Evolutionary conservation across 2,329 filamentous ascomycete species (phyloP).

Genomic region (Colletotrichum sp.): DNA sequence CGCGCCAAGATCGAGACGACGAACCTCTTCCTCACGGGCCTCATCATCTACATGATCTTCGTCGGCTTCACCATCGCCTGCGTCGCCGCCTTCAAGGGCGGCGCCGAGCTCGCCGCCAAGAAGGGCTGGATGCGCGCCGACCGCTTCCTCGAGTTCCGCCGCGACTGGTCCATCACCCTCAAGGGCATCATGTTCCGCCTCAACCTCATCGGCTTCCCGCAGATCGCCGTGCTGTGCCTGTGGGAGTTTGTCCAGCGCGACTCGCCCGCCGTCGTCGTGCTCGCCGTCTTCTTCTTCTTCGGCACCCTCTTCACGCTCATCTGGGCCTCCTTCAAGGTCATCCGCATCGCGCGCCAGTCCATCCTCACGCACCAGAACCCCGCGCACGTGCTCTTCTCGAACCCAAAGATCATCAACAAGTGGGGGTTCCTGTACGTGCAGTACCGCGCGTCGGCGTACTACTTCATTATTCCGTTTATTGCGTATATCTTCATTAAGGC

Average conservation of each 20-base stretch:
- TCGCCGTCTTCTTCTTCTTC: conserved; percentile 89
- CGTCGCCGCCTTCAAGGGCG: conserved; percentile 80
- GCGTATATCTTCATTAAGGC: conserved; percentile 83
- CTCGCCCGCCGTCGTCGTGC: conserved; percentile 83
- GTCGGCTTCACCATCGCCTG: conserved; percentile 75
- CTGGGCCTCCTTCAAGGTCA: conserved; percentile 91
- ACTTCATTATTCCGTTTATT: conserved; percentile 85
- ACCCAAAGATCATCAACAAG: conserved; percentile 91
- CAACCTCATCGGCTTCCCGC: conserved; percentile 88
- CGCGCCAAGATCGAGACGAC: conserved; percentile 83
- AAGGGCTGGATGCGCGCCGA: conserved; percentile 80
- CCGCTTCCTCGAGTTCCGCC: conserved; percentile 91
- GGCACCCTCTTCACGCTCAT: conserved; percentile 78
- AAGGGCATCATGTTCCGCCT: conserved; percentile 94
- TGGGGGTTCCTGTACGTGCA: conserved; percentile 99
- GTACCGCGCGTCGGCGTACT: conserved; percentile 94
- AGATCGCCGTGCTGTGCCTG: conserved; percentile 87
- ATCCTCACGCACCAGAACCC: conserved; percentile 94
- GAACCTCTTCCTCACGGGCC: conserved; percentile 91
- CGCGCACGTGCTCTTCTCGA: conserved; percentile 95
- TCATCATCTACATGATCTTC: conserved; percentile 88
- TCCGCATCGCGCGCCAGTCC: conserved; percentile 86
- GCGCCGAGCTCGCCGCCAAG: conserved; percentile 78
- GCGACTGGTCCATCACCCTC: conserved; percentile 90
- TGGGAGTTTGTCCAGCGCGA: conserved; percentile 92